Evolutionary conservation across 495 filamentous ascomycete genomes (phyloP).

Genomic region (Hyaloscypha hepaticicola): DNA sequence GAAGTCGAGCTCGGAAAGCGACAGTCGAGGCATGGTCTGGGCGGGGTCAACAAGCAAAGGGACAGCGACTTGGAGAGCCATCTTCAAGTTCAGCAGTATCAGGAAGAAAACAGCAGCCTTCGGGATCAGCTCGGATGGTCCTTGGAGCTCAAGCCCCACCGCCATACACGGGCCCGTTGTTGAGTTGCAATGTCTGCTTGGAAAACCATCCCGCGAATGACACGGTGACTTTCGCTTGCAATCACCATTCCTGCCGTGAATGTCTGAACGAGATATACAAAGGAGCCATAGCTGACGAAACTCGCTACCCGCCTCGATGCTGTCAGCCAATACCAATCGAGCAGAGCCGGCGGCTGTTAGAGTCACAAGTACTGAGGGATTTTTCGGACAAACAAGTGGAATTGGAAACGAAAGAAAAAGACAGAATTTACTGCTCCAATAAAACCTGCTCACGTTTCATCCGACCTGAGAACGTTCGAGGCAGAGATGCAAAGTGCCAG

Average conservation of each 20-base stretch:
- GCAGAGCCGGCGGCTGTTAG: background rate
- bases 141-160: too few species aligned
- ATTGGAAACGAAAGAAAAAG: background rate
- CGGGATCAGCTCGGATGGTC: too few species aligned
- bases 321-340: background rate
- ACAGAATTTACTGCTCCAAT: background rate
- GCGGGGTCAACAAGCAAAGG: too few species aligned
- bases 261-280: background rate
- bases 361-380: background rate
- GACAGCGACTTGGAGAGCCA: too few species aligned
- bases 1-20: too few species aligned
- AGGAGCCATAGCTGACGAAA: background rate
- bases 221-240: background rate
- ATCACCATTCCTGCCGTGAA: background rate
- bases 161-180: too few species aligned
- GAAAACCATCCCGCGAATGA: background rate
- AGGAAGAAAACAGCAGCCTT: too few species aligned
- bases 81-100: too few species aligned
- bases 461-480: background rate
- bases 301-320: slow-evolving; percentile 3
- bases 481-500: background rate
- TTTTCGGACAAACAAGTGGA: background rate
- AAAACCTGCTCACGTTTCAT: background rate
- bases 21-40: too few species aligned
- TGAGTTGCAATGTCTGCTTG: background rate